Conservation (phyloP, 192 early-diverging fungal species). For the Mortierella hygrophila region DNA sequence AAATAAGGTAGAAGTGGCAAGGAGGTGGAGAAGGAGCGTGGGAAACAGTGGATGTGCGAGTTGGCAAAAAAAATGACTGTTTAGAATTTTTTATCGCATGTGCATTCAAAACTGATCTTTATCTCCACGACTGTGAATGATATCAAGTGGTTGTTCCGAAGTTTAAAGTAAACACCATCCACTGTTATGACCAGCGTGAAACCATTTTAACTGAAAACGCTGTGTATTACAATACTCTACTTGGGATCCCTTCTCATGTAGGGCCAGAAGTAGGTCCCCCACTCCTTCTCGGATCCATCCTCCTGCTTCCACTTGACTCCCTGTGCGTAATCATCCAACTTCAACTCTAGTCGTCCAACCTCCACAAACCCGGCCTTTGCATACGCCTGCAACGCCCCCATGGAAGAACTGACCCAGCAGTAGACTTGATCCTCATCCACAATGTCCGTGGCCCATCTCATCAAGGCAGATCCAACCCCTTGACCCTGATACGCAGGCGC, state of each 20-base stretch:
- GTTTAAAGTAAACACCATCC: too few species aligned
- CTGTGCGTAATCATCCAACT: slow-evolving; percentile 16
- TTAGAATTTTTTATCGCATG: too few species aligned
- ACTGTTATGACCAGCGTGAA: too few species aligned
- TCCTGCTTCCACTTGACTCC: slow-evolving; percentile 12
- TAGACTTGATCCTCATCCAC: slow-evolving; percentile 13
- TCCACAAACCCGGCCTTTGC: slow-evolving; percentile 20
- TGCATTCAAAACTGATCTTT: too few species aligned
- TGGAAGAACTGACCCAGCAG: slow-evolving; percentile 16
- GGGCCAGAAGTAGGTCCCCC: slow-evolving; percentile 16
- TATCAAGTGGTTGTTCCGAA: too few species aligned
- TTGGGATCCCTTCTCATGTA: slow-evolving; percentile 23
- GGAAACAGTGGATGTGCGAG: too few species aligned
- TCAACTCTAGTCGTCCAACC: slow-evolving; percentile 7
- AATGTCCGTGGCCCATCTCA: slow-evolving; percentile 13
- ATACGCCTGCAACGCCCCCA: not conserved
- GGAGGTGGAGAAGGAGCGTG: too few species aligned
- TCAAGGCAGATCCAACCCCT: slow-evolving; percentile 15
- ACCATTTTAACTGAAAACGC: too few species aligned
- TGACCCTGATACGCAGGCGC: slow-evolving; percentile 18
- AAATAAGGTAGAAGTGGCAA: too few species aligned
- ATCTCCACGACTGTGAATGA: too few species aligned
- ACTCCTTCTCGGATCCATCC: slow-evolving; percentile 12
- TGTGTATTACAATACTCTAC: slow-evolving; percentile 11
- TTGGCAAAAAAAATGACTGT: too few species aligned